Conservation (phyloP, 257 asterid species). For the Paulownia fortunei region DNA sequence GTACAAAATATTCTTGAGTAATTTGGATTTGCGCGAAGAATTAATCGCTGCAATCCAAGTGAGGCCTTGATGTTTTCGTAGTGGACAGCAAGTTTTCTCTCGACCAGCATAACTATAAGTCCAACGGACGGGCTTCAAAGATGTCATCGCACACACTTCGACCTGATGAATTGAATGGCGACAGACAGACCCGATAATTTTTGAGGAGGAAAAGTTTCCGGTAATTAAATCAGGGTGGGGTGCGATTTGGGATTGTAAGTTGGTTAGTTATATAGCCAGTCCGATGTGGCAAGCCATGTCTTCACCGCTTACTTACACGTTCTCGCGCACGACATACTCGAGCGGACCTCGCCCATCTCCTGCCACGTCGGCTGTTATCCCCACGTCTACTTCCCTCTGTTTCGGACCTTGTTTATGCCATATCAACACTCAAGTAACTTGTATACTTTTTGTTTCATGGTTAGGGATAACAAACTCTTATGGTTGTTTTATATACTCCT, state of each 20-base stretch:
- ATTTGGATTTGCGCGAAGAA: too few species aligned
- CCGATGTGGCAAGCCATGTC: slow-evolving; percentile 5
- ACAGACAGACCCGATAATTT: neutral
- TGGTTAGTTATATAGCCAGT: neutral
- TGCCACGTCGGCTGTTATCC: neutral
- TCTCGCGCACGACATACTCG: slow-evolving; percentile 4
- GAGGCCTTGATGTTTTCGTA: neutral
- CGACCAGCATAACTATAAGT: neutral
- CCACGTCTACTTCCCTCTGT: neutral
- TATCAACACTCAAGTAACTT: too few species aligned
- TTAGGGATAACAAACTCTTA: too few species aligned
- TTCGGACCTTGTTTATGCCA: too few species aligned
- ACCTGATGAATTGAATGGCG: neutral
- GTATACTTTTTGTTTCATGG: too few species aligned
- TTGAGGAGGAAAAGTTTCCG: too few species aligned
- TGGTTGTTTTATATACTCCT: too few species aligned
- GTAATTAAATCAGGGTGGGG: neutral
- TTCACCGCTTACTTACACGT: neutral
- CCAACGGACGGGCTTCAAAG: neutral
- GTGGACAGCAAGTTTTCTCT: neutral
- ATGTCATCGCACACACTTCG: too few species aligned
- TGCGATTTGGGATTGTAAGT: neutral
- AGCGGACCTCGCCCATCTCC: neutral
- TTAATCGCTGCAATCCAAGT: too few species aligned
- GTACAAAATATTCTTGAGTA: too few species aligned